phyloP scores from a whole-genome alignment of 179 eudicot species.

The Pouteria campechiana region DNA sequence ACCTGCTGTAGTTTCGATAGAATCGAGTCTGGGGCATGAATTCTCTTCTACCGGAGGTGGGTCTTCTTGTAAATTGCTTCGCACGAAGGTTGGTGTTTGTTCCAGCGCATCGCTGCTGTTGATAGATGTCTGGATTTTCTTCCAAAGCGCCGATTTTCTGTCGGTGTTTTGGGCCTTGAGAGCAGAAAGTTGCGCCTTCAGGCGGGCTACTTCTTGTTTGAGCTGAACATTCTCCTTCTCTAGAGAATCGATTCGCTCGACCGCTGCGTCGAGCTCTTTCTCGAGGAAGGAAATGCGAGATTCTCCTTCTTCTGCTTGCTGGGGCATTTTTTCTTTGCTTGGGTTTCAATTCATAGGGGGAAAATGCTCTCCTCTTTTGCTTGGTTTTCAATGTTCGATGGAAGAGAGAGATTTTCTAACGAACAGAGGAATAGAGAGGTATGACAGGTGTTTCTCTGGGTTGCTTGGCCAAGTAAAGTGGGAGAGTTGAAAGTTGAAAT shows the following conservation, averaged over 20 bases:
- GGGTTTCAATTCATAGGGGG: no score
- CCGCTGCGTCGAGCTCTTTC: conserved; percentile 57
- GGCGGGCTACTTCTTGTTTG: conserved; percentile 34
- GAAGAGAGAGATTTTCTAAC: no score
- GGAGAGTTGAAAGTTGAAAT: no score
- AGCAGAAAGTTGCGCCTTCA: conserved; percentile 34
- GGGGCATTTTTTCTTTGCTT: no score
- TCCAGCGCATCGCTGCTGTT: conserved; percentile 9
- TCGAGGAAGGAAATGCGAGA: conserved; percentile 29
- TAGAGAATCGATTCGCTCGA: conserved; percentile 32
- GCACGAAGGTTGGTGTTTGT: not conserved
- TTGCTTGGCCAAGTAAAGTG: no score
- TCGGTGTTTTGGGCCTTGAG: conserved; percentile 61
- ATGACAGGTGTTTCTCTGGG: no score
- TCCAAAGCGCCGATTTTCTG: conserved; percentile 49
- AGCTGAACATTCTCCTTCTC: conserved; percentile 59
- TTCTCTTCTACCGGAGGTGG: no score
- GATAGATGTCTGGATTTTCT: conserved; percentile 45
- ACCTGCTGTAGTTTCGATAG: not conserved
- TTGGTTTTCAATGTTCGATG: no score
- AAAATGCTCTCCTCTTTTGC: no score
- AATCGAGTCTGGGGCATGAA: not conserved
- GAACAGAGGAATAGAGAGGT: no score
- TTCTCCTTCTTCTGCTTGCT: conserved; percentile 11
- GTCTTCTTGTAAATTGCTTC: conserved; percentile 5